A percentile compares a stretch with the other conserved stretches of the same genome.
Conservation (phyloP, 345 rosid species). For the Rhodamnia argentea region DNA sequence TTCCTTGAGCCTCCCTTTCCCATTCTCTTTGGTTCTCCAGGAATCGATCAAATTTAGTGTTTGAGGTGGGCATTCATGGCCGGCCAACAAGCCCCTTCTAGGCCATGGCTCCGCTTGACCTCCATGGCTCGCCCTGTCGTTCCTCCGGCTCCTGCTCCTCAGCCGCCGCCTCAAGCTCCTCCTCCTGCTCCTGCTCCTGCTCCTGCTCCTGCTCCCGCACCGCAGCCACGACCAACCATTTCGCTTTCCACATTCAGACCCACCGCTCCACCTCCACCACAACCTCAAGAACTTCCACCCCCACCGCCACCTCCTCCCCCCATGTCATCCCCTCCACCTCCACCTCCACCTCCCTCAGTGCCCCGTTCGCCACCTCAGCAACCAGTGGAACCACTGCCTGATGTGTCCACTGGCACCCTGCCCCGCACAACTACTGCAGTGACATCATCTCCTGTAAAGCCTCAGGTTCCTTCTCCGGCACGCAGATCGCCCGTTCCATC, state of each 20-base stretch:
- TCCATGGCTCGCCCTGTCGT: slow-evolving; percentile 26
- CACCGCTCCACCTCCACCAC: slow-evolving; percentile 4
- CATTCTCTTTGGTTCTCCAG: background rate
- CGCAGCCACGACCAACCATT: slow-evolving; percentile 2
- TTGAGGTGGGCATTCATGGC: slow-evolving; percentile 15
- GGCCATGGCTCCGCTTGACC: slow-evolving; percentile 49
- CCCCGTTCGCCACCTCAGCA: slow-evolving; percentile 2
- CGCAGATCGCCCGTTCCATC: background rate
- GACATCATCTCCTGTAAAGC: background rate
- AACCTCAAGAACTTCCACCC: background rate
- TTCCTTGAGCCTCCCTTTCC: background rate
- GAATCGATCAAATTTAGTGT: background rate
- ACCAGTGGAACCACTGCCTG: background rate
- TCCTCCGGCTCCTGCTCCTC: slow-evolving; percentile 18
- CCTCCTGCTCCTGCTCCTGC: background rate
- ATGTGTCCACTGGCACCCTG: background rate
- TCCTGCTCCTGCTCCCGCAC: background rate
- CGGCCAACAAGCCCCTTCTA: slow-evolving; percentile 25
- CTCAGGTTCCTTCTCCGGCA: background rate
- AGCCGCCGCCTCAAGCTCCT: slow-evolving; percentile 6
- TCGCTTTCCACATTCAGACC: slow-evolving; percentile 26
- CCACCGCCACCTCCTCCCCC: background rate
- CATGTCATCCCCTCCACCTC: background rate
- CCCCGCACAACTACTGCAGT: background rate
- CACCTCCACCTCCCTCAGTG: slow-evolving; percentile 10